Base-by-base conservation (phyloP, 441 rosid genomes). In the Brassica balearica region DNA sequence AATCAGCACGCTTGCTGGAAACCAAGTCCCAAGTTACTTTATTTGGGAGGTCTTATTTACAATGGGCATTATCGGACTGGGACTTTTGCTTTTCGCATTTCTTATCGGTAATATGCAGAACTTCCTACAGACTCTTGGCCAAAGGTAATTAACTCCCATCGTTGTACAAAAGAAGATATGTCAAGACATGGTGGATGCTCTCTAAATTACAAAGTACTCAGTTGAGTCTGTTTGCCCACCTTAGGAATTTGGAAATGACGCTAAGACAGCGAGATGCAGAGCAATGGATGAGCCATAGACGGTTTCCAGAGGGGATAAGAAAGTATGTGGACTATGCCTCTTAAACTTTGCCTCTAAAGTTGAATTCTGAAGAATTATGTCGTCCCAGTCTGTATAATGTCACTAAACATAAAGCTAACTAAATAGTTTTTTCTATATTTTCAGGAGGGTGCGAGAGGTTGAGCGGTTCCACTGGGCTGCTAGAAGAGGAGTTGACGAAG, bases 1-100 rank as follows among this genome's bases (percentile, higher is more conserved):
- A 53, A 53, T 53, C 59, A 53, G 59, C 59, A 53, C 59, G 59
- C 59, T 53, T 15, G 59, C 59, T 53, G 59, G 59, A 53, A 53
- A 53, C 59, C 59, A 53, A 53, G 59, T 14, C 9, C 59, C 59
- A 53, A 53, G 59, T 53, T 53, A 53, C 59, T 14, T 2, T 53
- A 0, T 14, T 51, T 1, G 20, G 59, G 59, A 53, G 9, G 3
- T 53, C 20, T 53, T 53, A 6, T 53, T 53, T 53, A 53, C 59
- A 3, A 53, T 53, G 59, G 3, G 0, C 0, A 53, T 53, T 3
- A 6, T 53, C 22, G 22, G 20, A 15, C 20, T 53, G 59, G 59
- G 59, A 20, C 59, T 53, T 14, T 53, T 53, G 0, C 59, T 53
- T 15, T 14, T 53, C 3, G 59, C 59, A 0, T 1, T 53, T 53